Base-by-base conservation (phyloP, 2,329 filamentous ascomycete species). In the Pleoardoris graminearum region DNA sequence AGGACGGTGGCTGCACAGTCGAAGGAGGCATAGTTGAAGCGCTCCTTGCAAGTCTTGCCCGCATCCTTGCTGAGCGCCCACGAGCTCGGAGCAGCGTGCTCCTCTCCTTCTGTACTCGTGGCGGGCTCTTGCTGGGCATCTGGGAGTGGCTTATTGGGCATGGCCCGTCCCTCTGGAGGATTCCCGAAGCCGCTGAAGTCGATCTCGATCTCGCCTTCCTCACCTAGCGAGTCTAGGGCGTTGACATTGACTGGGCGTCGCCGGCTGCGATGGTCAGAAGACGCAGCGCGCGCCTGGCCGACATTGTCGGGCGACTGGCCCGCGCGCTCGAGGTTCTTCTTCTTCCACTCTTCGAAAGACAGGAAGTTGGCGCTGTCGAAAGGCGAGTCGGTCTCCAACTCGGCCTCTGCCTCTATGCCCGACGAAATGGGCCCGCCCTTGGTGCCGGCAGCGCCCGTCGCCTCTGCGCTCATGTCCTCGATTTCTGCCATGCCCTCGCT, bases 281-380 rank as follows among this genome's bases (percentile, higher is more conserved):
- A 63, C 58, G 68, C 77, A 66, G 69, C 82, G 74, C 77, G 79
- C 71, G 66, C 80, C 60, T 79, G 84, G 70, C 77, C 89, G 68
- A 82, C 81, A 73, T 82, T 86, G 74, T 82, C 90, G 60, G 76
- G 89, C 68, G 78, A 91, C 67, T 97, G 93, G 11, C 91, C 93
- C 3, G 85, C 87, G 68, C 91, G 90, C 46, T 87, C 89, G 16
- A 97, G 77, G 76, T 96, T 96, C 79, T 92, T 89, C 67, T 88
- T 90, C 76, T 96, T 97, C 94, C 94, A 99, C 66, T 97, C 93
- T 70, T 97, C 94, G 64, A 99, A 99, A 0, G 94, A 97, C 64
- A 97, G 85, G 71, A 97, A 97, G 6, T 91, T 87, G 39, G 87
- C 83, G 61, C 90, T 89, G 65, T 90, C 87, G 10, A 88, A 78